Base-by-base conservation (phyloP, 768 basidiomycete species). In the Termitomyces heimii region DNA sequence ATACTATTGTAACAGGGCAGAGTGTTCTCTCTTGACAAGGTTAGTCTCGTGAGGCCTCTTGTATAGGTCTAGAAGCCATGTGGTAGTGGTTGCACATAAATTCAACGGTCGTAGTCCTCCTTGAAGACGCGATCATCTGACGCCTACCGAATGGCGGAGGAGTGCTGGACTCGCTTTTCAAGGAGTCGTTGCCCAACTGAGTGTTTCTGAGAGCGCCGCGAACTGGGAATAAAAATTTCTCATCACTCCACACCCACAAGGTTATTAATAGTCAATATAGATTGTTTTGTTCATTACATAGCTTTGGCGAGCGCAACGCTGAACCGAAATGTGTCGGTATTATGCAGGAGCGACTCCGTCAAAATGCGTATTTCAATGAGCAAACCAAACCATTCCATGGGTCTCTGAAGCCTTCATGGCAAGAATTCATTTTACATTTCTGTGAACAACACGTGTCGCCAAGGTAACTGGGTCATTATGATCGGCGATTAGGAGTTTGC, bases 401-500 rank as follows among this genome's bases (percentile, higher is more conserved):
- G 12, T 16, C 8, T 26, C 26, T 14, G 8, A 14, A 37, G 18
- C n/a, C n/a, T 6, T 29, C 10, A 52, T 13, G 26, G 29, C n/a
- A 14, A 32, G n/a, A 7, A 42, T 18, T 5, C 1, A n/a, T 0
- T 20, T 22, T 22, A 16, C 9, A 34, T 57, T 26, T 53, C 56
- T 46, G 37, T 31, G 28, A 57, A 57, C 43, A 57, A 57, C 42
- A 51, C 10, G 16, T 52, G 50, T 45, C 50, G 26, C 43, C 62
- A 57, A 43, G 60, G 54, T 44, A 58, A 65, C 62, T 20, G 18
- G 18, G 39, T 14, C 20, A 31, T 26, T 16, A 20, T 31, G 46
- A 45, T 51, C 50, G 39, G 53, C 14, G 42, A 40, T 31, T 24
- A 44, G 63, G 61, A 35, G 53, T 55, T 52, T 60, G 63, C 65